Conservation (phyloP, 306 rosid genomes). For the Dicorynia guianensis region DNA sequence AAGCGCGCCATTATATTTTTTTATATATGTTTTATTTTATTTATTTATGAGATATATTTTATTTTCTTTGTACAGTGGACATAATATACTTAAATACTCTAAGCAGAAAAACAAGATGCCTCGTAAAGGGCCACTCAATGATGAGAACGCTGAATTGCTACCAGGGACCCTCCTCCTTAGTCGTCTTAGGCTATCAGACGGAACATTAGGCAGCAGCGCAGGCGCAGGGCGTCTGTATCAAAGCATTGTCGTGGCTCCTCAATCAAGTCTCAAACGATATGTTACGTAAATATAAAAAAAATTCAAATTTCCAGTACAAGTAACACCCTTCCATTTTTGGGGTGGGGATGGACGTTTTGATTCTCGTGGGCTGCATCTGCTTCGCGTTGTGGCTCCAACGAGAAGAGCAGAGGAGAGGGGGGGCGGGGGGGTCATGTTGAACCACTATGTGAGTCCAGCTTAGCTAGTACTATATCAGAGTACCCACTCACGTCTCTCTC, state of each 20-base stretch:
- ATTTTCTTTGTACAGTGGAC: too few relatives aligned
- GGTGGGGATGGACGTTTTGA: slow-evolving; percentile 19
- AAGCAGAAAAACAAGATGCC: neutral
- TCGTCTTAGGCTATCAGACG: neutral
- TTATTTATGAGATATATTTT: too few relatives aligned
- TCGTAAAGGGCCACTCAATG: slow-evolving; percentile 28
- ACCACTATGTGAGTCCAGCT: slow-evolving; percentile 12
- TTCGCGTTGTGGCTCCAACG: neutral
- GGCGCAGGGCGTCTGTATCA: neutral
- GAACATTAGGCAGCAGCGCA: neutral
- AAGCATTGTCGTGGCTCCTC: neutral
- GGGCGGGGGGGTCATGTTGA: neutral
- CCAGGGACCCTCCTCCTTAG: too few relatives aligned
- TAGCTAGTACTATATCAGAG: neutral
- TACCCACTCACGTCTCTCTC: slow-evolving; percentile 37
- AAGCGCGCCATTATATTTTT: too few relatives aligned
- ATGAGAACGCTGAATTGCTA: slow-evolving; percentile 11
- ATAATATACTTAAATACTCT: too few relatives aligned
- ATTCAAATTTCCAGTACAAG: neutral
- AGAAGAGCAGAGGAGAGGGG: neutral
- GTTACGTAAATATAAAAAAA: neutral
- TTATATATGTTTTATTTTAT: too few relatives aligned
- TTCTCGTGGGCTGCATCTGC: slow-evolving; percentile 6
- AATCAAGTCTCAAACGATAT: neutral
- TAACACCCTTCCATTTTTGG: neutral